Percentiles rank a stretch among this genome's conserved stretches.
phyloP scores from a whole-genome alignment of 2,329 filamentous ascomycete species.

The Daldinia sp. region DNA sequence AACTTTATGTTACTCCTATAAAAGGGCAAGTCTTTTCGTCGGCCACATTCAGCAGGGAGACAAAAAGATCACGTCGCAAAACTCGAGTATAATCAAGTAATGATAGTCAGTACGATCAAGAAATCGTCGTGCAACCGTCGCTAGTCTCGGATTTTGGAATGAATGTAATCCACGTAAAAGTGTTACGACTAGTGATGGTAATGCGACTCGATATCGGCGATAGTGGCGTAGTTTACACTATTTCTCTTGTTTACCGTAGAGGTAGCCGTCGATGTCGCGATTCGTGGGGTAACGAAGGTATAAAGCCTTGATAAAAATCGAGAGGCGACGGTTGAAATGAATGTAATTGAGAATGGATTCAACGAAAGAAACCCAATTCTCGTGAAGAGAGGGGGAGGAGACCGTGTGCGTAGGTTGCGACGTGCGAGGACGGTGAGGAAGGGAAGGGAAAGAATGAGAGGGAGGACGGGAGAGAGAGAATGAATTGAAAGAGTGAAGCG shows the following conservation, averaged over 20 bases:
- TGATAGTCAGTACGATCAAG: not conserved
- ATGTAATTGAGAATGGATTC: slow-evolving; percentile 45
- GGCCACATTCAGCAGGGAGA: slow-evolving; percentile 7
- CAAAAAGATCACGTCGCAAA: not conserved
- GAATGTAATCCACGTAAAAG: slow-evolving; percentile 47
- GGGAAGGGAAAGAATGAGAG: slow-evolving; percentile 34
- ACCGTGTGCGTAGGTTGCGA: slow-evolving; percentile 38
- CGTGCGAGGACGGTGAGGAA: slow-evolving; percentile 38
- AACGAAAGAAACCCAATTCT: slow-evolving; percentile 41
- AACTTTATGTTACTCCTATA: slow-evolving; percentile 1
- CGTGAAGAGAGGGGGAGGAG: slow-evolving; percentile 34
- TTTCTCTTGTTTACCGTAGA: slow-evolving; percentile 33
- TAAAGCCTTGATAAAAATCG: slow-evolving; percentile 45
- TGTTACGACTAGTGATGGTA: slow-evolving; percentile 28
- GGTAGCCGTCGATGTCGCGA: slow-evolving; percentile 28
- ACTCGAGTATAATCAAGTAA: slow-evolving; percentile 20
- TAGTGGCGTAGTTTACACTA: slow-evolving; percentile 33
- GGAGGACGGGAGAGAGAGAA: slow-evolving; percentile 27
- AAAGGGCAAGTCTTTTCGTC: slow-evolving; percentile 24
- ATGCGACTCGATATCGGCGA: slow-evolving; percentile 33
- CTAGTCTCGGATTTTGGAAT: slow-evolving; percentile 23
- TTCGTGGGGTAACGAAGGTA: slow-evolving; percentile 43
- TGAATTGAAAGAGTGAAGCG: slow-evolving; percentile 18
- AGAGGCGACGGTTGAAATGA: slow-evolving; percentile 43
- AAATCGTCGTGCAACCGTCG: not conserved